These are phyloP conservation scores for Fusarium pseudocircinatum DNA, from an alignment of 2,329 filamentous ascomycete genomes.

Conservation along the genomic window DNA sequence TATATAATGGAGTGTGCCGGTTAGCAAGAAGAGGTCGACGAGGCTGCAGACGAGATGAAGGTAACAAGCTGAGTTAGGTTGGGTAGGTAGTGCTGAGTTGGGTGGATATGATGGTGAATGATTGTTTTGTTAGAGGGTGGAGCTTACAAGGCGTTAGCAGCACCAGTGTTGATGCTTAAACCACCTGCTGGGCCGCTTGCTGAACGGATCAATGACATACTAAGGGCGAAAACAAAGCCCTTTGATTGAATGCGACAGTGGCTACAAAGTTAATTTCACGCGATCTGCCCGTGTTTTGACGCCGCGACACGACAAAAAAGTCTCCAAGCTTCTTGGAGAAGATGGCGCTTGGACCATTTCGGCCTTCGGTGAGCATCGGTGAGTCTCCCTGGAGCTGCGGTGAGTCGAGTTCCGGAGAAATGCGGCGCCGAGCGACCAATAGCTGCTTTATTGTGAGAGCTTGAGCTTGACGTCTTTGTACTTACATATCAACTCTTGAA, in stretches of 20 bases:
- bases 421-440: conserved; percentile 36
- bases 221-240: conserved; percentile 26
- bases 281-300: conserved; percentile 33
- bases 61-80: conserved; percentile 3
- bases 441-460: conserved; percentile 22
- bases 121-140: conserved; percentile 39
- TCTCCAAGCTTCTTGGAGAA: conserved; percentile 22
- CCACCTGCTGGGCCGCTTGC: conserved; percentile 68
- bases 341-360: conserved; percentile 35
- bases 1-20: conserved; percentile 22
- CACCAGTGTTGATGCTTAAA: conserved; percentile 71
- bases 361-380: conserved; percentile 28
- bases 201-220: conserved; percentile 64
- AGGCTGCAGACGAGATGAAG: not conserved
- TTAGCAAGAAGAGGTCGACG: conserved; percentile 25
- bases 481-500: not conserved
- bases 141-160: conserved; percentile 62
- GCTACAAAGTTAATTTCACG: conserved; percentile 30
- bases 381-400: conserved; percentile 5
- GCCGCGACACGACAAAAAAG: conserved; percentile 31
- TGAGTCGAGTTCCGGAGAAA: conserved; percentile 41
- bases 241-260: conserved; percentile 33
- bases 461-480: conserved; percentile 34
- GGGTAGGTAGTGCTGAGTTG: not conserved
- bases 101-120: conserved; percentile 30